Base-by-base conservation (phyloP, 129 eudicot genomes). In the Dittrichia graveolens region DNA sequence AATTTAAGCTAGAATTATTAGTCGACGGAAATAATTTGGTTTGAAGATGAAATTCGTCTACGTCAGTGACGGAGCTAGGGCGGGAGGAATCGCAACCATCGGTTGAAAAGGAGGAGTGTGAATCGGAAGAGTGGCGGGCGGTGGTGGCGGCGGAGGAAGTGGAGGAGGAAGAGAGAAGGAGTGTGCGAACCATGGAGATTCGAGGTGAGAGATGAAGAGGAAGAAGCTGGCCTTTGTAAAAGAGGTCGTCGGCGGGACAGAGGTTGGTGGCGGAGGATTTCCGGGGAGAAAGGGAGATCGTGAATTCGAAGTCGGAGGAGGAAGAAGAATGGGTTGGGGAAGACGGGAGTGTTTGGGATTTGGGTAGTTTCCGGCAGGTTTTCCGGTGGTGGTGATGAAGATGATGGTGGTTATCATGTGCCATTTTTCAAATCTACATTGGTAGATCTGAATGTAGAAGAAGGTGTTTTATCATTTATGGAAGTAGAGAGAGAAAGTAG, bases 161-260 rank as follows among this genome's bases (percentile, higher is more conserved):
- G 65, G 96, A 85, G 40, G 98, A 79, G 41, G 96, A 89, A 13
- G 96, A 78, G 31, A 85, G 65, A 42, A 86, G 89, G 75, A 89
- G 95, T 9, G 91, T 79, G 4, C 91, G 94, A 43, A 92, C 89
- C 95, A 92, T 85, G 67, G 98, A 92, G 74, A 89, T 80, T 18
- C 96, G 89, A 4, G 94, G 89, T 55, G 96, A 85, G 83, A 81
- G 95, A 57, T 89, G 98, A 78, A 92, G 95, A 8, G 96, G 98
- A 55, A 89, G 96, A 81, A 89, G 91, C 38, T 89, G 95, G 56
- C 98, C 97, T 48, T 89, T 89, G 96, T 89, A 92, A 69, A 92
- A 92, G 71, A 92, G 94, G 10, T 92, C 96, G 77, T 92, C 98
- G 35, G 98, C 98, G 7, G 96, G 93, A 72, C 89, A 74, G 72